phyloP scores from a whole-genome alignment of 106 monocot species.

The Dendrobium chrysotoxum region DNA sequence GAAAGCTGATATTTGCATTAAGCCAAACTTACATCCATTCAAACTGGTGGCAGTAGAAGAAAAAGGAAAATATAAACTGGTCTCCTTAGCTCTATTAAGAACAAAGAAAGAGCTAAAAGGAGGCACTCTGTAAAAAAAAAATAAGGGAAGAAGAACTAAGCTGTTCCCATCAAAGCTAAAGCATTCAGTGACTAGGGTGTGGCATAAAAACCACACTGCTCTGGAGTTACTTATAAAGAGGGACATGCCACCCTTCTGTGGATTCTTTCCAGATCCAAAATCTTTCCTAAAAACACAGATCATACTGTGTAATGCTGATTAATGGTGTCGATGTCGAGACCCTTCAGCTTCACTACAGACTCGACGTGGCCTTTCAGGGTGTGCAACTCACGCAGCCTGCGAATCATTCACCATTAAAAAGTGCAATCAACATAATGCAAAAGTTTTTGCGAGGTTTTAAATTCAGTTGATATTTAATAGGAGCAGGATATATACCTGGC shows the following conservation, averaged over 20 bases:
- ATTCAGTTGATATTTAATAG: not conserved
- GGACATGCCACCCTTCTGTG: too few species aligned
- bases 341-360: slow-evolving; percentile 9
- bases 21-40: too few species aligned
- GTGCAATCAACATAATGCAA: not conserved
- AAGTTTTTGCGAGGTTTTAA: not conserved
- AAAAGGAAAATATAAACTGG: not conserved
- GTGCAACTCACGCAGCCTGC: slow-evolving; percentile 9
- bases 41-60: not conserved
- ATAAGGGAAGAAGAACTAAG: not conserved
- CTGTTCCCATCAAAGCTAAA: not conserved
- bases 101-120: not conserved
- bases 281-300: not conserved
- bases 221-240: not conserved
- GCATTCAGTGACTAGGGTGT: not conserved
- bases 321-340: slow-evolving; percentile 10
- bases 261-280: not conserved
- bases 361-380: slow-evolving; percentile 8
- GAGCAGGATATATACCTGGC: slow-evolving; percentile 31
- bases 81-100: not conserved
- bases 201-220: not conserved
- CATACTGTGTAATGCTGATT: slow-evolving; percentile 5
- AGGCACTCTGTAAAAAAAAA: not conserved
- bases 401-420: not conserved
- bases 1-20: too few species aligned